These are phyloP conservation scores for Populus nigra DNA, from an alignment of 345 rosid genomes.

Conservation along the genomic window DNA sequence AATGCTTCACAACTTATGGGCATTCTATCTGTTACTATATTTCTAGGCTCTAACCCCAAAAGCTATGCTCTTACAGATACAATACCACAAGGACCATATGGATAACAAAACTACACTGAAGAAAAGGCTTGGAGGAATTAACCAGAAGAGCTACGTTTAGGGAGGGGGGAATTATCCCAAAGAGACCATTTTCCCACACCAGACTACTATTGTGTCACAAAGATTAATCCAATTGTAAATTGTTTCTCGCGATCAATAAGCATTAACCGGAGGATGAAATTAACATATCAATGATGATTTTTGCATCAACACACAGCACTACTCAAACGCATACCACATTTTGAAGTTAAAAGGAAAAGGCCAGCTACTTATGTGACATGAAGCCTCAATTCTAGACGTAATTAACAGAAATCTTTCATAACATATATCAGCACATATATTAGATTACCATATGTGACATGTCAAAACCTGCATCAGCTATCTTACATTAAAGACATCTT, in stretches of 20 bases:
- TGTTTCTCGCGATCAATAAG: neutral
- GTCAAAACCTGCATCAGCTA: neutral
- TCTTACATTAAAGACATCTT: neutral
- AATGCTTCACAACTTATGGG: neutral
- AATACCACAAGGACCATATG: neutral
- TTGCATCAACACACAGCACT: neutral
- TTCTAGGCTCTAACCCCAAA: neutral
- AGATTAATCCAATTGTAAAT: neutral
- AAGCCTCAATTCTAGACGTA: neutral
- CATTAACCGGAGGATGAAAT: neutral
- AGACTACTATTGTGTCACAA: neutral
- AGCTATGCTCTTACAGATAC: neutral
- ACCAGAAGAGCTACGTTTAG: neutral
- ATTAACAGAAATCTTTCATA: neutral
- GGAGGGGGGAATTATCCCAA: neutral
- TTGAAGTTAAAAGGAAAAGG: neutral
- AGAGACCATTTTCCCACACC: neutral
- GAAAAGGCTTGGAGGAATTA: neutral
- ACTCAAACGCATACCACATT: neutral
- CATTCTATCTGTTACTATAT: neutral
- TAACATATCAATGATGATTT: neutral
- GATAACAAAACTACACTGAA: neutral
- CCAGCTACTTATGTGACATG: neutral
- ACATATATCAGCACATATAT: neutral
- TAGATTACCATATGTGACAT: no score